phyloP scores from a whole-genome alignment of 1,284 basidiomycete genomes.

The Blastosporella zonata region DNA sequence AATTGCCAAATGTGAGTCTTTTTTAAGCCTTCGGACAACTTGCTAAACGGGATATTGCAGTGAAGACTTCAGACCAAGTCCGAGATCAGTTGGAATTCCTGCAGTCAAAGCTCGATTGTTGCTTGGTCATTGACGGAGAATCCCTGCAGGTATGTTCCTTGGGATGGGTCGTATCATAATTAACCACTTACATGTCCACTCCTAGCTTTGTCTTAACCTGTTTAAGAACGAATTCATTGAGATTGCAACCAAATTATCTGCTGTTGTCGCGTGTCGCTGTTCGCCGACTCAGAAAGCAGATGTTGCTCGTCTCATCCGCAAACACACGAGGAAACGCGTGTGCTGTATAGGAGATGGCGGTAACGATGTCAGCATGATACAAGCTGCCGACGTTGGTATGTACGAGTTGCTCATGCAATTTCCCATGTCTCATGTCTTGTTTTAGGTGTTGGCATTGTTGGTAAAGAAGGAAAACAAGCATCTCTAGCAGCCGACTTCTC shows the following conservation, averaged over 20 bases:
- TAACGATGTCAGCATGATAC: constrained; percentile 96
- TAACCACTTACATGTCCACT: neutral
- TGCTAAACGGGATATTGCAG: constrained; percentile 39
- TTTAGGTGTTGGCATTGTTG: constrained; percentile 93
- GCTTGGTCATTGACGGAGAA: constrained; percentile 98
- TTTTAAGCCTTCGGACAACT: constrained; percentile 1
- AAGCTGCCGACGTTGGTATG: constrained; percentile 90
- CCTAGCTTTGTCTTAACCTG: constrained; percentile 80
- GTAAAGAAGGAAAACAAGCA: constrained; percentile 98
- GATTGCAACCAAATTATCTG: constrained; percentile 92
- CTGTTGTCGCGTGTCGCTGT: constrained; percentile 96
- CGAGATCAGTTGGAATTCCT: constrained; percentile 93
- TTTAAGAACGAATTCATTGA: constrained; percentile 95
- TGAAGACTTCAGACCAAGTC: constrained; percentile 80
- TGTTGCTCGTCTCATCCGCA: constrained; percentile 89
- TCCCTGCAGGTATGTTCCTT: constrained; percentile 71
- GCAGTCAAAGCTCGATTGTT: constrained; percentile 93
- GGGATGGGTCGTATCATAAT: neutral
- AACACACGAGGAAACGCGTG: constrained; percentile 89
- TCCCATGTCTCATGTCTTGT: constrained; percentile 5
- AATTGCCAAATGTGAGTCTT: constrained; percentile 75
- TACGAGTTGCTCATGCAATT: constrained; percentile 21
- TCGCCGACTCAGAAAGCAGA: constrained; percentile 99
- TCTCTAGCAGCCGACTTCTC: constrained; percentile 98
- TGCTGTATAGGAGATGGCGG: constrained; percentile 98